phyloP scores from a whole-genome alignment of 352 stramenopile genomes.

The Globisporangium polare region DNA sequence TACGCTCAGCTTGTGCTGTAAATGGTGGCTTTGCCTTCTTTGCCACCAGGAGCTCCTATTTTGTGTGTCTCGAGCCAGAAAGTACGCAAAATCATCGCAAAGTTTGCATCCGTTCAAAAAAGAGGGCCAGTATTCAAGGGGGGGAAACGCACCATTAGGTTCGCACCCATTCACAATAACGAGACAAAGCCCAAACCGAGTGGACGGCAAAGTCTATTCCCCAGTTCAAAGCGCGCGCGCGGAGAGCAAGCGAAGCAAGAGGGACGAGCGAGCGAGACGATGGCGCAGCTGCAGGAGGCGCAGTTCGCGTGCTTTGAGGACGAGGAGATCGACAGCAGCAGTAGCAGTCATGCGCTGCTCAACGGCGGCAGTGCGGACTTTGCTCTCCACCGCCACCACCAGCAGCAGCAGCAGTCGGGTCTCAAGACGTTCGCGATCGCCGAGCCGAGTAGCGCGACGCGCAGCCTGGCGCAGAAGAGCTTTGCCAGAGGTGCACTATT shows the following conservation, averaged over 20 bases:
- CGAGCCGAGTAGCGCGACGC: conserved; percentile 15
- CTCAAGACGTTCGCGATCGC: conserved; percentile 17
- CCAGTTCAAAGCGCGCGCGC: neutral
- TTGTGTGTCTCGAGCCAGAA: neutral
- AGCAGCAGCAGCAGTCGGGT: neutral
- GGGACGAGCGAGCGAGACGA: conserved; percentile 14
- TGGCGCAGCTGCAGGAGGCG: conserved; percentile 53
- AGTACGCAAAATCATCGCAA: neutral
- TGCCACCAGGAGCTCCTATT: neutral
- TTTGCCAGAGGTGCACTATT: conserved; percentile 41
- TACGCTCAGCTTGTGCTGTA: neutral
- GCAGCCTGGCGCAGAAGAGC: conserved; percentile 46
- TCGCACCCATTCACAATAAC: neutral
- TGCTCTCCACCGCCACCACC: conserved; percentile 17
- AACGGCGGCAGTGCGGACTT: conserved; percentile 14
- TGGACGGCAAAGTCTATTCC: conserved; percentile 14
- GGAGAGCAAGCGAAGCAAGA: neutral
- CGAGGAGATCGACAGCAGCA: conserved; percentile 25
- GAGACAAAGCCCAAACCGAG: conserved; percentile 10
- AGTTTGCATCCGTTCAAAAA: conserved; percentile 1
- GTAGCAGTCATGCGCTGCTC: neutral
- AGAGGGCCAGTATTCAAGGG: neutral
- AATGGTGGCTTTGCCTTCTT: neutral
- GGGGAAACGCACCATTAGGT: neutral
- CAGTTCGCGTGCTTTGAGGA: conserved; percentile 76